Percentiles rank a stretch among this genome's conserved stretches.
phyloP scores from a whole-genome alignment of 2,329 filamentous ascomycete genomes.

The Gnomoniopsis sp. region DNA sequence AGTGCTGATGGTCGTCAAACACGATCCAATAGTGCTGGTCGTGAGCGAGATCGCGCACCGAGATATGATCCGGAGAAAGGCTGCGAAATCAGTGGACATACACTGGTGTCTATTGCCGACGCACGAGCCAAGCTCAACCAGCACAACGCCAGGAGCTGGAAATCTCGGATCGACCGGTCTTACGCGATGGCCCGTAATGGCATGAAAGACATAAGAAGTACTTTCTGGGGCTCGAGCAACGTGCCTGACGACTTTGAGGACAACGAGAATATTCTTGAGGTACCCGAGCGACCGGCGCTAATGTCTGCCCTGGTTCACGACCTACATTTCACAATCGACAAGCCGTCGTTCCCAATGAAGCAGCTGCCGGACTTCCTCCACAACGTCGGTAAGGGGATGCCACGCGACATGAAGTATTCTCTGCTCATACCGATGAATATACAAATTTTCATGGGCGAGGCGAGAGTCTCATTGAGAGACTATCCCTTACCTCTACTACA shows the following conservation, averaged over 20 bases:
- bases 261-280: constrained; percentile 77
- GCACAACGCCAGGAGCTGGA: constrained; percentile 90
- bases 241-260: constrained; percentile 79
- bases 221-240: constrained; percentile 81
- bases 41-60: constrained; percentile 43
- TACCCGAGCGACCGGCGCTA: constrained; percentile 80
- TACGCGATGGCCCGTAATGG: constrained; percentile 65
- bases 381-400: constrained; percentile 94
- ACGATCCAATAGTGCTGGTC: constrained; percentile 30
- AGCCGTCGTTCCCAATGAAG: constrained; percentile 82
- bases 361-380: constrained; percentile 83
- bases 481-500: constrained; percentile 92
- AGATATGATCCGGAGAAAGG: constrained; percentile 80
- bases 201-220: constrained; percentile 74
- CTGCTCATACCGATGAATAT: constrained; percentile 88
- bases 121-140: constrained; percentile 72
- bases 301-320: constrained; percentile 80
- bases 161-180: constrained; percentile 77
- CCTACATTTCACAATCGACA: constrained; percentile 80
- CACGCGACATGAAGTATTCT: constrained; percentile 83
- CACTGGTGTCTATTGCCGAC: constrained; percentile 71
- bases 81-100: constrained; percentile 66
- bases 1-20: constrained; percentile 49
- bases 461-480: constrained; percentile 79
- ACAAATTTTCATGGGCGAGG: constrained; percentile 86